These are phyloP conservation scores for Macrotyloma uniflorum DNA, from an alignment of 306 rosid genomes.

Conservation along the genomic window DNA sequence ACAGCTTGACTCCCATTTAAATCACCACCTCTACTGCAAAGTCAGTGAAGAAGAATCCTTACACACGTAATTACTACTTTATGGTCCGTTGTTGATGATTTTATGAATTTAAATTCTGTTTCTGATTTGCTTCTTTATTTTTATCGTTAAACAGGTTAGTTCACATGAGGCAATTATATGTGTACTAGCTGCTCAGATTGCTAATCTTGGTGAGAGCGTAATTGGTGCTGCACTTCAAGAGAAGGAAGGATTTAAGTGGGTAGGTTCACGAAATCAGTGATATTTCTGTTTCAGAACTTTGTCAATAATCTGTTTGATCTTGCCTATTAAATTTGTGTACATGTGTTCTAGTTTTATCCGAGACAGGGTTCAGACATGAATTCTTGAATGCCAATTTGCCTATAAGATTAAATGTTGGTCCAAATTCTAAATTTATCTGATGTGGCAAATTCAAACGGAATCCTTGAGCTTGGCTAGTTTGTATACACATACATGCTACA, in stretches of 20 bases:
- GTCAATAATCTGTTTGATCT: constrained; percentile 13
- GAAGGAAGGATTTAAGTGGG: constrained; percentile 96
- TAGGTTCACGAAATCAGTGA: constrained; percentile 41
- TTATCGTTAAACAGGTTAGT: constrained; percentile 56
- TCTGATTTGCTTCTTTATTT: constrained; percentile 13
- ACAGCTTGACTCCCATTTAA: background rate
- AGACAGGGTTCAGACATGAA: background rate
- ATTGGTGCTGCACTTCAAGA: constrained; percentile 95
- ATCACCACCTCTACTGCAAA: background rate
- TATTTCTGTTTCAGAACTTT: background rate
- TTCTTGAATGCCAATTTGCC: background rate
- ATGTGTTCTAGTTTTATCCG: background rate
- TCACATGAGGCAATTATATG: constrained; percentile 74
- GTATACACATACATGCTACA: background rate
- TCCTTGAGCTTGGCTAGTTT: background rate
- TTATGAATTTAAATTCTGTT: constrained; percentile 15
- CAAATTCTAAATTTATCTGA: background rate
- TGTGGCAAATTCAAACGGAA: background rate
- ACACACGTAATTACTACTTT: background rate
- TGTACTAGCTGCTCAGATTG: constrained; percentile 89
- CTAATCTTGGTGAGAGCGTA: constrained; percentile 95
- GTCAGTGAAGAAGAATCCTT: background rate
- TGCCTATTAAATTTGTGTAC: constrained; percentile 12
- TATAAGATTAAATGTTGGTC: background rate
- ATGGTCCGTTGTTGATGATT: background rate